Base-by-base conservation (phyloP, 768 basidiomycete genomes). In the Strobilomyces dryophilus region DNA sequence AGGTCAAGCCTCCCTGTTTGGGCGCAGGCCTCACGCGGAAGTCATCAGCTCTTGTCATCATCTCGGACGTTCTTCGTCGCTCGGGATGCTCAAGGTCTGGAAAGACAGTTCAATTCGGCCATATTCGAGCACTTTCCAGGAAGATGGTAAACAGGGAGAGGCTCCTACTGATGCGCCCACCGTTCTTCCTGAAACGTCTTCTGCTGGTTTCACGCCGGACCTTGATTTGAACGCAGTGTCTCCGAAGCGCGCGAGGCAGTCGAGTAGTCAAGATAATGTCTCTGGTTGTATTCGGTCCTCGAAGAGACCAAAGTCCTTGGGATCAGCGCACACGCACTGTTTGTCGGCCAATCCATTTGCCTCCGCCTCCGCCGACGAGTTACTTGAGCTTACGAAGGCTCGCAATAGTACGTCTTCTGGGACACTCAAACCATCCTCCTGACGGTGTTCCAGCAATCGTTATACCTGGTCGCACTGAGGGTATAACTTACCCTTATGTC, bases 81-180 rank as follows among this genome's bases (percentile, higher is more conserved):
- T 60, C 53, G 60, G 55, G 41, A 66, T 66, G 65, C 62, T 62
- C 54, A 60, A 58, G 44, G 44, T 56, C 36, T 63, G 62, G 65
- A 64, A 54, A 45, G 58, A 66, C 5, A 49, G 54, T 20, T 55
- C 60, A 21, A 21, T 45, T 32, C 51, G 34, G 39, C 36, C 54
- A 53, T 52, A 46, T 27, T n/a, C 47, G 20, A 21, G 21, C 20
- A 29, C 49, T 29, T 18, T 2, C 24, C 24, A 24, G 29, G 35
- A 43, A 51, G n/a, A 21, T 53, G 43, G 56, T 57, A 59, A 56
- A 56, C 59, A 53, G 62, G 64, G 63, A 66, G 68, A 62, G 65
- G 53, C 58, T 54, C 60, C 61, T 57, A 57, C 58, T 55, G 59
- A 59, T 52, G 50, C 50, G 45, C 56, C 72, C 61, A 49, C 48